phyloP scores from a whole-genome alignment of 2,329 filamentous ascomycete species.

The Fusarium stilboides region DNA sequence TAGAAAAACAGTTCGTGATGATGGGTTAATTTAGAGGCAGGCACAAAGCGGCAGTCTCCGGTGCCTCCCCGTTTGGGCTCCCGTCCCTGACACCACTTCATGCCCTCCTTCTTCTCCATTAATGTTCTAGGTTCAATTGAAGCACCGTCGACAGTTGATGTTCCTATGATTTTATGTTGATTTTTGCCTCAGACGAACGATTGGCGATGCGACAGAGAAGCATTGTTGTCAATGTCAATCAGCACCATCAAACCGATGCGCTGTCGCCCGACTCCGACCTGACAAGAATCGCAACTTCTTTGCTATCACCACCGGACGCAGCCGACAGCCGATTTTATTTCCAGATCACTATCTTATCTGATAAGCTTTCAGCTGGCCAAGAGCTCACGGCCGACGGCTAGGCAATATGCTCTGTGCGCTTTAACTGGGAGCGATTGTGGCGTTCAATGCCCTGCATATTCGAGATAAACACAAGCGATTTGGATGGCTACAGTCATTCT shows the following conservation, averaged over 20 bases:
- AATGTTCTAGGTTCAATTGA: neutral
- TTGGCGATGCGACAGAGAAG: no score
- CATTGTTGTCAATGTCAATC: no score
- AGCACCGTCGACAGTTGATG: neutral
- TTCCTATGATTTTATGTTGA: neutral
- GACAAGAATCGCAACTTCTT: neutral
- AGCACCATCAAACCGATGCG: slow-evolving; percentile 2
- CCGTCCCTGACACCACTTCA: neutral
- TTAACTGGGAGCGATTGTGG: slow-evolving; percentile 28
- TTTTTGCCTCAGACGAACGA: no score
- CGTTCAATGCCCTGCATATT: slow-evolving; percentile 9
- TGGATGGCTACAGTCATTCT: slow-evolving; percentile 33
- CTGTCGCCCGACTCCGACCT: slow-evolving; percentile 40
- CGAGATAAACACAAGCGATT: slow-evolving; percentile 41
- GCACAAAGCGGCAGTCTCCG: slow-evolving; percentile 8
- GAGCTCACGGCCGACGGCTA: slow-evolving; percentile 17
- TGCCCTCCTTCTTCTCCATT: neutral
- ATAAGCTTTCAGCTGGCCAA: slow-evolving; percentile 29
- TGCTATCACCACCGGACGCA: slow-evolving; percentile 32
- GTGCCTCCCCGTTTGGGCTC: slow-evolving; percentile 20
- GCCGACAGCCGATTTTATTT: slow-evolving; percentile 40
- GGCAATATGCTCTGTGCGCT: slow-evolving; percentile 23
- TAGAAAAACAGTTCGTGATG: slow-evolving; percentile 4
- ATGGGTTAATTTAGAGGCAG: neutral
- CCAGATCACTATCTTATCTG: slow-evolving; percentile 36